Percentiles rank a stretch among this genome's conserved stretches.
phyloP scores from a whole-genome alignment of 768 basidiomycete genomes.

The Boletus huronensis region DNA sequence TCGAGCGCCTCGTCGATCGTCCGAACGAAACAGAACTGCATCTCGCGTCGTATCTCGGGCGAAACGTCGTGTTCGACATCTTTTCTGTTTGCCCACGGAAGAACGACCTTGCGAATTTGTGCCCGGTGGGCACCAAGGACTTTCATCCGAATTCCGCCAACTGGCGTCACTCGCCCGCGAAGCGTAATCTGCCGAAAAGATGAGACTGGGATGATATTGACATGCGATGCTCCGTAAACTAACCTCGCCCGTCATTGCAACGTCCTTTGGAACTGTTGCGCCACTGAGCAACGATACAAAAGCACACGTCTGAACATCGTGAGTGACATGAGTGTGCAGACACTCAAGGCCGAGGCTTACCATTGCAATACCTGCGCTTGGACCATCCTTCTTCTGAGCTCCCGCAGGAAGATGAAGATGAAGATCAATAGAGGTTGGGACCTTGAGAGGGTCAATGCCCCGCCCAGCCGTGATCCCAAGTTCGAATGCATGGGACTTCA shows the following conservation, averaged over 20 bases:
- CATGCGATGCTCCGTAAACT: slow-evolving; percentile 6
- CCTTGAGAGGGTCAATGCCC: slow-evolving; percentile 70
- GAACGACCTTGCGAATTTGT: slow-evolving; percentile 75
- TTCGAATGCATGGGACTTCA: slow-evolving; percentile 80
- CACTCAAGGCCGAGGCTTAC: slow-evolving; percentile 35
- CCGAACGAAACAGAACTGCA: slow-evolving; percentile 80
- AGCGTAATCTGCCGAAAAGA: slow-evolving; percentile 59
- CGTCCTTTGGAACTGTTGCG: slow-evolving; percentile 62
- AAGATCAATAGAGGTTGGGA: slow-evolving; percentile 70
- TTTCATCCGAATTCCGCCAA: slow-evolving; percentile 92
- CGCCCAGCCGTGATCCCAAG: slow-evolving; percentile 69
- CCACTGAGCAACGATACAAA: slow-evolving; percentile 83
- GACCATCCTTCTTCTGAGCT: slow-evolving; percentile 91
- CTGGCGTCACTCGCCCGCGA: slow-evolving; percentile 74
- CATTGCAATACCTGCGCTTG: slow-evolving; percentile 88
- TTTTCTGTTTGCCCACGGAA: slow-evolving; percentile 81
- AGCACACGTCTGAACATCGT: slow-evolving; percentile 60
- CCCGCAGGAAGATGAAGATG: slow-evolving; percentile 89
- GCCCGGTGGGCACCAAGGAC: slow-evolving; percentile 88
- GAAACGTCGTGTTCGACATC: slow-evolving; percentile 87
- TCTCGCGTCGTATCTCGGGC: slow-evolving; percentile 63
- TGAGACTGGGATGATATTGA: not conserved
- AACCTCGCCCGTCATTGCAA: slow-evolving; percentile 91
- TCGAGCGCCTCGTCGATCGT: slow-evolving; percentile 79
- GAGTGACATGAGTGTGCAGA: not conserved